A percentile compares a stretch with the other conserved stretches of the same genome.
Evolutionary conservation across 1,284 basidiomycete species (phyloP).

Genomic region (Puccinia horiana): DNA sequence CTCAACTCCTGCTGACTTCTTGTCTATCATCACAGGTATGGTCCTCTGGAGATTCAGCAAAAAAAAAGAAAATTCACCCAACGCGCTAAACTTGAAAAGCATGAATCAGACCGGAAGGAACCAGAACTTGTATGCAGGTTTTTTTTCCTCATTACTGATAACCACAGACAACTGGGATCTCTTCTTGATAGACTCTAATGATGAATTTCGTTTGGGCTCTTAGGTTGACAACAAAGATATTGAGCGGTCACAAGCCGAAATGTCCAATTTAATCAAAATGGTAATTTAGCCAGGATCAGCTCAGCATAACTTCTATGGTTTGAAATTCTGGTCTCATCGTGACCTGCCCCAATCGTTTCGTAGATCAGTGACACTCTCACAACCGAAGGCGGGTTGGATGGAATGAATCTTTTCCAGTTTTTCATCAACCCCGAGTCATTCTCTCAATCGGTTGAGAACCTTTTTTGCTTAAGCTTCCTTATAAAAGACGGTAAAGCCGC

Average conservation of each 20-base stretch:
- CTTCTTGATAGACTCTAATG: conserved; percentile 49
- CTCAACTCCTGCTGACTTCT: background rate
- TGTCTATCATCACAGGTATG: conserved; percentile 15
- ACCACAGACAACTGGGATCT: background rate
- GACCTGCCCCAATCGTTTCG: background rate
- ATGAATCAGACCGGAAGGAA: conserved; percentile 27
- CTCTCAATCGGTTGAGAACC: conserved; percentile 86
- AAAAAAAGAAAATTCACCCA: conserved; percentile 20
- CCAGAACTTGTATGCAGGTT: conserved; percentile 6
- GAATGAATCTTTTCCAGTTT: conserved; percentile 76
- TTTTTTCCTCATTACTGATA: background rate
- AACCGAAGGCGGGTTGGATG: conserved; percentile 50
- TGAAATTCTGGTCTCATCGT: background rate
- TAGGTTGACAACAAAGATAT: conserved; percentile 54
- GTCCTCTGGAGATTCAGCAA: conserved; percentile 27
- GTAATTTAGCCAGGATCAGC: background rate
- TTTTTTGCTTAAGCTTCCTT: conserved; percentile 88
- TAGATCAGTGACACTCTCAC: conserved; percentile 19
- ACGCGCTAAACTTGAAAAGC: conserved; percentile 11
- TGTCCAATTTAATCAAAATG: conserved; percentile 53
- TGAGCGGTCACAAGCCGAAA: conserved; percentile 54
- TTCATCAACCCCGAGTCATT: conserved; percentile 83
- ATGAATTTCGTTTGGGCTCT: background rate
- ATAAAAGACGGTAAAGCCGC: conserved; percentile 77
- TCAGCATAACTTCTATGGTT: background rate